A percentile compares a stretch with the other conserved stretches of the same genome.
Conservation (phyloP, 148 eudicot species). For the Chenopodium suecicum region DNA sequence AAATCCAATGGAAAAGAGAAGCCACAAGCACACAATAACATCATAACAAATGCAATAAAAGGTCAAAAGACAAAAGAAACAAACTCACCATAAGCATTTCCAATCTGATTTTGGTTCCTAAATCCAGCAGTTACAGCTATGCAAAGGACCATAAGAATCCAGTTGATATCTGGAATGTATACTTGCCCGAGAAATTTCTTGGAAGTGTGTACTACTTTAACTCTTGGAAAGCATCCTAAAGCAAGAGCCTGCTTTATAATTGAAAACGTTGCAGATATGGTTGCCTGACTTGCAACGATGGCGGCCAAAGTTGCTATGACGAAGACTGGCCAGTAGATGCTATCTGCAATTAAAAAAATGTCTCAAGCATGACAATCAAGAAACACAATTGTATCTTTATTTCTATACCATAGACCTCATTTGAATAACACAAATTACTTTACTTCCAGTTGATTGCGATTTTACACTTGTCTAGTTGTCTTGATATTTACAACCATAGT, state of each 20-base stretch:
- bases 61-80: background rate
- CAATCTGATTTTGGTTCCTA: slow-evolving; percentile 71
- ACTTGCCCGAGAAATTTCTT: slow-evolving; percentile 79
- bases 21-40: background rate
- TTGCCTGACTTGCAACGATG: slow-evolving; percentile 95
- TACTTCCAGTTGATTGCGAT: background rate
- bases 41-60: background rate
- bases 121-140: slow-evolving; percentile 76
- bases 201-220: slow-evolving; percentile 93
- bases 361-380: background rate
- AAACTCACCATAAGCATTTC: slow-evolving; percentile 86
- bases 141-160: slow-evolving; percentile 82
- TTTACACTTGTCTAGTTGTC: background rate
- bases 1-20: background rate
- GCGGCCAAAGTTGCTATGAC: slow-evolving; percentile 92
- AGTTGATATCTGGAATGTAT: slow-evolving; percentile 77
- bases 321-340: slow-evolving; percentile 91
- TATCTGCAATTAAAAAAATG: slow-evolving; percentile 51
- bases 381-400: background rate
- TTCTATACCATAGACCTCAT: too few species aligned
- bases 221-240: slow-evolving; percentile 96
- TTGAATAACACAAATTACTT: too few species aligned
- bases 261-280: slow-evolving; percentile 95
- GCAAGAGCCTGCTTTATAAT: slow-evolving; percentile 94
- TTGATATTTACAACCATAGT: background rate